These are phyloP conservation scores for Schizosaccharomyces osmophilus DNA, from an alignment of 805 yeast genomes.

Conservation along the genomic window DNA sequence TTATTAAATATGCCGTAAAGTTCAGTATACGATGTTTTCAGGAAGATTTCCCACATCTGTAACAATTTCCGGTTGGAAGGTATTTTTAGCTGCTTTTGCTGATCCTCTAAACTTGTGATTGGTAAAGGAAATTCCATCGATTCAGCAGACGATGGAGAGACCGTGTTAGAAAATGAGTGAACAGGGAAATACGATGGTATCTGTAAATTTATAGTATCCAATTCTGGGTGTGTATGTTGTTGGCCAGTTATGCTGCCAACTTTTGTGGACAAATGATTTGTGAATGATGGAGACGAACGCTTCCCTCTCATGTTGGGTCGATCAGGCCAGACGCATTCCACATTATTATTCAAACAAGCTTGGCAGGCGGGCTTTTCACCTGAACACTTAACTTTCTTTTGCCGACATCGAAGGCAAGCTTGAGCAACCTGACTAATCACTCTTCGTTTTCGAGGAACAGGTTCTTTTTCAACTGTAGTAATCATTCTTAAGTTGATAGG, in stretches of 20 bases:
- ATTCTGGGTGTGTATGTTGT: neutral
- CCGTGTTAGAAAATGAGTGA: neutral
- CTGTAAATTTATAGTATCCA: neutral
- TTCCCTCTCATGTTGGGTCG: neutral
- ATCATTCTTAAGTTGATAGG: neutral
- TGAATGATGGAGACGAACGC: neutral
- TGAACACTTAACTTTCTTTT: neutral
- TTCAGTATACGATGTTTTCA: neutral
- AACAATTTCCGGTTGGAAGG: neutral
- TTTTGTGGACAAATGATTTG: neutral
- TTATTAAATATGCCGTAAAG: neutral
- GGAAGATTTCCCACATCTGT: neutral
- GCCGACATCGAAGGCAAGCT: neutral
- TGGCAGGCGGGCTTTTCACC: neutral
- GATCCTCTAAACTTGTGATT: neutral
- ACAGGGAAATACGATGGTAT: neutral
- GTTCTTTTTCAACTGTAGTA: neutral
- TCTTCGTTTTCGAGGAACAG: neutral
- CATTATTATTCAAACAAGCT: neutral
- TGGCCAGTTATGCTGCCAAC: neutral
- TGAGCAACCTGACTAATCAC: neutral
- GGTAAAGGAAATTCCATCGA: neutral
- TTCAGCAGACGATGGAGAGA: neutral
- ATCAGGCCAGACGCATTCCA: neutral
- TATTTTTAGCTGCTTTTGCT: neutral